Evolutionary conservation across 2,329 filamentous ascomycete species (phyloP).

Genomic region (Emmonsiellopsis sp.): DNA sequence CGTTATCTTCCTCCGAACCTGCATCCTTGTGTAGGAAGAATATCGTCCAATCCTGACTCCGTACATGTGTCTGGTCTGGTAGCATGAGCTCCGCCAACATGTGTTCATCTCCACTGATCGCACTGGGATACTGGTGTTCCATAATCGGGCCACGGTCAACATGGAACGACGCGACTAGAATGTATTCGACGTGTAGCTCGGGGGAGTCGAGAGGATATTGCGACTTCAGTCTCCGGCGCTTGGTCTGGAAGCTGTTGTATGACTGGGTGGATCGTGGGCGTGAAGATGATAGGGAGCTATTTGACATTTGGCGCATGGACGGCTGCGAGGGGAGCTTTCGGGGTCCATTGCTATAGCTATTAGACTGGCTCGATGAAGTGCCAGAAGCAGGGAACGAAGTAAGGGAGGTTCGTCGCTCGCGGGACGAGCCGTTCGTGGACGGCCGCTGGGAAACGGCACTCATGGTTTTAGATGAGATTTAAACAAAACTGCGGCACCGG

Average conservation of each 20-base stretch:
- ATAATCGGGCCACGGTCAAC: constrained; percentile 93
- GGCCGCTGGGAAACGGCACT: constrained; percentile 28
- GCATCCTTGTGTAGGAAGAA: constrained; percentile 98
- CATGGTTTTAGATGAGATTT: constrained; percentile 19
- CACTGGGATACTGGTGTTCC: constrained; percentile 94
- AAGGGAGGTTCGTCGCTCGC: constrained; percentile 46
- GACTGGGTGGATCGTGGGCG: constrained; percentile 25
- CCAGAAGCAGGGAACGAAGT: constrained; percentile 50
- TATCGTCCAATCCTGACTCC: constrained; percentile 97
- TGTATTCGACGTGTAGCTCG: constrained; percentile 97
- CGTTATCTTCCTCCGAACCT: constrained; percentile 68
- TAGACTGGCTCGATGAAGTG: constrained; percentile 23
- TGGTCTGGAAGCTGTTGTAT: constrained; percentile 13
- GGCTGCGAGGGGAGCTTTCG: constrained; percentile 52
- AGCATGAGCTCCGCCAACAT: constrained; percentile 98
- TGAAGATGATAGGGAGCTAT: constrained; percentile 31
- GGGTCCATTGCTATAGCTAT: constrained; percentile 37
- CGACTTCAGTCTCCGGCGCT: constrained; percentile 45
- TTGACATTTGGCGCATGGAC: constrained; percentile 45
- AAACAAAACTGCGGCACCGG: constrained; percentile 11
- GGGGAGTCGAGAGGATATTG: constrained; percentile 64
- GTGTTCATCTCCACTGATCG: constrained; percentile 93
- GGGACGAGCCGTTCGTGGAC: constrained; percentile 27
- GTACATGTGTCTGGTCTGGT: constrained; percentile 88
- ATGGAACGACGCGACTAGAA: constrained; percentile 93